Conservation (phyloP, 257 asterid species). For the Plantago ovata region DNA sequence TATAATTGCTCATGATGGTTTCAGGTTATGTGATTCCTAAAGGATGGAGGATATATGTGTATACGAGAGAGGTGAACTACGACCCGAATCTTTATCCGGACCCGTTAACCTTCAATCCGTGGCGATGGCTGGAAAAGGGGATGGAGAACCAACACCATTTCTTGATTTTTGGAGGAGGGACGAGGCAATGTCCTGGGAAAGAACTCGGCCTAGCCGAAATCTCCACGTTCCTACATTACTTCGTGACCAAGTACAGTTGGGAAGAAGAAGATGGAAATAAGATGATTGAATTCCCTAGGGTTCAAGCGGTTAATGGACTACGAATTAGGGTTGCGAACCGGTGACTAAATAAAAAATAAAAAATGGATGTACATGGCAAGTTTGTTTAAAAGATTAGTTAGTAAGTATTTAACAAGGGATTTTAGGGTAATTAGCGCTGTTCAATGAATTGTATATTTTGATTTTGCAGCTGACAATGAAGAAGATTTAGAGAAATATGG, state of each 20-base stretch:
- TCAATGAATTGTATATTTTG: no score
- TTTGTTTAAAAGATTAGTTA: not conserved
- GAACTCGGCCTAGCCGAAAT: constrained; percentile 98
- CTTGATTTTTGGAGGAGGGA: constrained; percentile 92
- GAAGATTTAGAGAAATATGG: no score
- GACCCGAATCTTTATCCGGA: constrained; percentile 81
- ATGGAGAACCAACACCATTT: constrained; percentile 70
- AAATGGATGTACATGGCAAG: not conserved
- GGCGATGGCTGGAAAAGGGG: constrained; percentile 94
- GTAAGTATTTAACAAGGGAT: no score
- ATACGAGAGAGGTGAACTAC: constrained; percentile 77
- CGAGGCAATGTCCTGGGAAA: constrained; percentile 95
- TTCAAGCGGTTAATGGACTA: constrained; percentile 92
- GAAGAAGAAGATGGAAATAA: constrained; percentile 85
- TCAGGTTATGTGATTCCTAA: constrained; percentile 80
- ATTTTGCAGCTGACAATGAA: no score
- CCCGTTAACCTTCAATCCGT: constrained; percentile 84
- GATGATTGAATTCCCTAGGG: constrained; percentile 88
- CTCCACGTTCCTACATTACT: constrained; percentile 91
- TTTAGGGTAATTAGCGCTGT: no score
- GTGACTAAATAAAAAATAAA: constrained; percentile 25
- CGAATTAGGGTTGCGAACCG: constrained; percentile 63
- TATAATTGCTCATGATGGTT: not conserved
- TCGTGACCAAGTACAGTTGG: constrained; percentile 92
- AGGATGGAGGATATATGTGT: constrained; percentile 94